Conservation (phyloP, 352 stramenopile species). For the Phytopythium kandeliae region DNA sequence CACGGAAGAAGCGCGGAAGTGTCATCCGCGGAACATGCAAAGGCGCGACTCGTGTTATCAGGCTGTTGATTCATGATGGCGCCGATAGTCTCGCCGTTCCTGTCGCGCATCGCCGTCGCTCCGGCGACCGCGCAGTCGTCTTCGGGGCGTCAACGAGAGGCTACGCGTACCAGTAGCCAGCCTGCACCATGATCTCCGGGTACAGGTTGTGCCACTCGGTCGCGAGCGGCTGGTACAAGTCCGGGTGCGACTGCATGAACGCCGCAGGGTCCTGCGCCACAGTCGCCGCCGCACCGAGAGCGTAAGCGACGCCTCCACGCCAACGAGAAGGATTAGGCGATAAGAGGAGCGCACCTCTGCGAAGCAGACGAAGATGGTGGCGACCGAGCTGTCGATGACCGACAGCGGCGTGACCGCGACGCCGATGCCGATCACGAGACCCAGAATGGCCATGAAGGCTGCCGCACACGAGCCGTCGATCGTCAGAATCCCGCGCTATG, state of each 20-base stretch:
- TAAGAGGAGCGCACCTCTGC: conserved; percentile 59
- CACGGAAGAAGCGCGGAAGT: background rate
- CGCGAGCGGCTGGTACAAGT: conserved; percentile 79
- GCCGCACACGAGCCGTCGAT: too few relatives aligned
- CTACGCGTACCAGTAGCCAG: conserved; percentile 73
- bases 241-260: conserved; percentile 74
- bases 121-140: background rate
- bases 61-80: background rate
- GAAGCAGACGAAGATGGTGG: conserved; percentile 97
- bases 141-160: background rate
- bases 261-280: conserved; percentile 58
- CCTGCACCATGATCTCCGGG: conserved; percentile 85
- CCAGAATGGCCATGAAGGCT: conserved; percentile 75
- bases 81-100: background rate
- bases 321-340: background rate
- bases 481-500: too few relatives aligned
- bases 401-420: conserved; percentile 87
- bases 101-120: background rate
- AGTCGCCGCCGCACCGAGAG: too few relatives aligned
- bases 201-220: conserved; percentile 87
- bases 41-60: conserved; percentile 3
- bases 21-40: background rate
- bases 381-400: conserved; percentile 92
- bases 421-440: conserved; percentile 85
- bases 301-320: background rate